A percentile compares a stretch with the other conserved stretches of the same genome.
These are phyloP conservation scores for Pichia nanzhaoensis DNA, from an alignment of 805 yeast species.

Conservation along the genomic window DNA sequence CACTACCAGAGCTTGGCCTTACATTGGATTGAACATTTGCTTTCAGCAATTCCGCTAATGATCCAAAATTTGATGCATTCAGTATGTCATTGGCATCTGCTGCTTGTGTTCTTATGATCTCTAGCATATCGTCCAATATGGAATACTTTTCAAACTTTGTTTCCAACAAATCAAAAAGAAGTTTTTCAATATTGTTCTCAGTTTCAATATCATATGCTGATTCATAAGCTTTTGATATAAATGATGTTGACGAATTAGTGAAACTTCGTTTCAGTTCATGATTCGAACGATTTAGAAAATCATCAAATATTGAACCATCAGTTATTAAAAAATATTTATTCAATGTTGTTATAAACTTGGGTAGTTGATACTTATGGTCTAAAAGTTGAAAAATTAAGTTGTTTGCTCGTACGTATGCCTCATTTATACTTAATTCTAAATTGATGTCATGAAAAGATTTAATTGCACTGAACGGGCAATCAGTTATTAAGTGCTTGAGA, in stretches of 20 bases:
- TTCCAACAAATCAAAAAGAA: background rate
- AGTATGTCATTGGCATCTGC: conserved; percentile 49
- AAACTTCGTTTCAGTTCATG: conserved; percentile 43
- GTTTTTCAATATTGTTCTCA: background rate
- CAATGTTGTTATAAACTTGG: conserved; percentile 39
- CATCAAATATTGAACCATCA: conserved; percentile 43
- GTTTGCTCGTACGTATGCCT: conserved; percentile 66
- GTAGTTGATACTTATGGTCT: conserved; percentile 53
- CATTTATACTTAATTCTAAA: conserved; percentile 47
- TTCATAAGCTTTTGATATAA: conserved; percentile 29
- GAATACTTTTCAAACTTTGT: conserved; percentile 17
- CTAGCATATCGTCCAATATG: conserved; percentile 32
- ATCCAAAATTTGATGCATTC: conserved; percentile 37
- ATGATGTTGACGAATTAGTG: conserved; percentile 23
- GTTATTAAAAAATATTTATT: conserved; percentile 54
- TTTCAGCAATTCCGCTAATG: conserved; percentile 38
- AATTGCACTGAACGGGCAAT: conserved; percentile 6
- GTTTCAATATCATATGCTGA: conserved; percentile 14
- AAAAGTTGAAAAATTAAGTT: conserved; percentile 48
- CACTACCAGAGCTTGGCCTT: conserved; percentile 14
- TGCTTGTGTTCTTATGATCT: conserved; percentile 47
- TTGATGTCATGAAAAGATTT: conserved; percentile 28
- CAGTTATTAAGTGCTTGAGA: background rate
- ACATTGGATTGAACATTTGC: conserved; percentile 32
- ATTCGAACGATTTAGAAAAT: conserved; percentile 44